phyloP scores from a whole-genome alignment of 345 rosid genomes.

The Corymbia maculata region DNA sequence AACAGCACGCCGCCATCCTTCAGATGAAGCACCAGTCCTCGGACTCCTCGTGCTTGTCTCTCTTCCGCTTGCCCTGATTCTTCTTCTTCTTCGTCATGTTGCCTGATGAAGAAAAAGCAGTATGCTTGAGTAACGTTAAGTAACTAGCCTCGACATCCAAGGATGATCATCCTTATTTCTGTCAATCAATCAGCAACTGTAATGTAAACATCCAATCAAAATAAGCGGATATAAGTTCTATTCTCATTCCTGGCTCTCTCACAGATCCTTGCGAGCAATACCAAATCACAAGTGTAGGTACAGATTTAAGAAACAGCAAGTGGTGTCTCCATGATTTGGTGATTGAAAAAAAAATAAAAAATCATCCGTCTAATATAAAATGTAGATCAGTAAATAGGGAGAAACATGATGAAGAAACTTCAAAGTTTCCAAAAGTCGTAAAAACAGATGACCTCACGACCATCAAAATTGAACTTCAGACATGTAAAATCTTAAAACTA shows the following conservation, averaged over 20 bases:
- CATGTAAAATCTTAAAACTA: not conserved
- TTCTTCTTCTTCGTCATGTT: not conserved
- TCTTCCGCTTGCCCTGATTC: constrained; percentile 4
- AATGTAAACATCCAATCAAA: too few species aligned
- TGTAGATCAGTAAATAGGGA: not conserved
- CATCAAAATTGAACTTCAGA: not conserved
- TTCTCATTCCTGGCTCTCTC: too few species aligned
- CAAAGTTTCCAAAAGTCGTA: not conserved
- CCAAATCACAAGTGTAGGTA: too few species aligned
- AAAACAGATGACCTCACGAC: not conserved
- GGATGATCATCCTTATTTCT: too few species aligned
- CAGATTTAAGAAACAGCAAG: too few species aligned
- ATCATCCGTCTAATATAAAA: not conserved
- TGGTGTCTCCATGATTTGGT: too few species aligned
- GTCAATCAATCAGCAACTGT: too few species aligned
- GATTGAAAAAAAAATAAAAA: too few species aligned
- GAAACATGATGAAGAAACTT: not conserved
- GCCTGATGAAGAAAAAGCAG: not conserved
- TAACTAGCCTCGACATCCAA: not conserved
- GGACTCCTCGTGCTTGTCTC: constrained; percentile 14
- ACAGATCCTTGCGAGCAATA: too few species aligned
- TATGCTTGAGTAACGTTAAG: not conserved
- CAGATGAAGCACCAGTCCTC: constrained; percentile 43
- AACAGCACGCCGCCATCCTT: constrained; percentile 44
- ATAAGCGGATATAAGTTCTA: too few species aligned